Percentiles rank a stretch among this genome's conserved stretches.
Conservation (phyloP, 2,329 filamentous ascomycete genomes). For the Incumbomyces delicatus region DNA sequence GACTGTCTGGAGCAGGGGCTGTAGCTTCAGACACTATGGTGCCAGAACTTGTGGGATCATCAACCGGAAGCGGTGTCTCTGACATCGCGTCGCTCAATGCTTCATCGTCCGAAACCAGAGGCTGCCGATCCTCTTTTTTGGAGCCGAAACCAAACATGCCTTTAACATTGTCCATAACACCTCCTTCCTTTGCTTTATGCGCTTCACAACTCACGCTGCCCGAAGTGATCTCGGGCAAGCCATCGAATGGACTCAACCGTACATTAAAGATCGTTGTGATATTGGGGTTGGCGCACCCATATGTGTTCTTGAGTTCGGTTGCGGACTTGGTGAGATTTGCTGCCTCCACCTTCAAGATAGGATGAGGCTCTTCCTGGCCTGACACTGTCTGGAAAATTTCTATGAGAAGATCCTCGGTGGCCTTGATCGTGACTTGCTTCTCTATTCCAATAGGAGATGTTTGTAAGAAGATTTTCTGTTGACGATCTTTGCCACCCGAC, state of each 20-base stretch:
- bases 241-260: slow-evolving; percentile 61
- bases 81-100: slow-evolving; percentile 32
- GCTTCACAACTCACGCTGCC: slow-evolving; percentile 79
- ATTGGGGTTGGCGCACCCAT: slow-evolving; percentile 65
- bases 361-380: slow-evolving; percentile 43
- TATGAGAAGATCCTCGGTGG: slow-evolving; percentile 71
- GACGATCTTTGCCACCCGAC: slow-evolving; percentile 58
- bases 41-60: slow-evolving; percentile 19
- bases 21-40: slow-evolving; percentile 24
- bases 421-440: slow-evolving; percentile 78
- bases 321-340: slow-evolving; percentile 80
- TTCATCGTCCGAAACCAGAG: slow-evolving; percentile 54
- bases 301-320: slow-evolving; percentile 65
- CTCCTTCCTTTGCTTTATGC: slow-evolving; percentile 63
- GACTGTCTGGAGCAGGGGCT: slow-evolving; percentile 32
- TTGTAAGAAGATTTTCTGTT: slow-evolving; percentile 75
- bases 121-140: slow-evolving; percentile 70
- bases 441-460: slow-evolving; percentile 64
- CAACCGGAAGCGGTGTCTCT: slow-evolving; percentile 14
- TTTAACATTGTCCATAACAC: slow-evolving; percentile 88
- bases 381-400: slow-evolving; percentile 65
- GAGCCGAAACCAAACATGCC: slow-evolving; percentile 90
- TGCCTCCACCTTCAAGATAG: slow-evolving; percentile 57
- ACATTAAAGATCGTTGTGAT: slow-evolving; percentile 73
- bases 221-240: slow-evolving; percentile 66